These are phyloP conservation scores for Thoreauomyces humboldtii DNA, from an alignment of 192 early-diverging fungal genomes.

Conservation along the genomic window DNA sequence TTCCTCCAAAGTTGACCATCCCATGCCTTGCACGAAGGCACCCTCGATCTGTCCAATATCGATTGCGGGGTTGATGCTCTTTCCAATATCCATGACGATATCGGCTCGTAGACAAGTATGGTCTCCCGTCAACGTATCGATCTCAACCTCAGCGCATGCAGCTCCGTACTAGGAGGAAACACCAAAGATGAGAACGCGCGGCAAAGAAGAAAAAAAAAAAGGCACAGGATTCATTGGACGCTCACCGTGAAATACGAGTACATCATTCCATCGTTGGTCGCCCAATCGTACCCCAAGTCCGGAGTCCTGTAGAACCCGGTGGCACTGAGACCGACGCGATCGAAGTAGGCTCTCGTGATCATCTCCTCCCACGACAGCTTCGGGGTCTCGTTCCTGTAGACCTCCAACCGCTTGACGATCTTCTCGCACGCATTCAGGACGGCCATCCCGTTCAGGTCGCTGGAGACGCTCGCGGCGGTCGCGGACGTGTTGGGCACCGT, in stretches of 20 bases:
- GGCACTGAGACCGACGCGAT: slow-evolving; percentile 73
- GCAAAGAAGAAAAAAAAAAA: too few relatives aligned
- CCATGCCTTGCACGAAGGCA: slow-evolving; percentile 80
- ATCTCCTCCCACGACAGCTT: slow-evolving; percentile 52
- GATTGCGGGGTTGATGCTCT: slow-evolving; percentile 79
- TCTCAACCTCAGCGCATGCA: slow-evolving; percentile 79
- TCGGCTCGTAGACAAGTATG: slow-evolving; percentile 72
- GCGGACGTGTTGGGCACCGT: slow-evolving; percentile 75
- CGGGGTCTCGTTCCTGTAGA: slow-evolving; percentile 63
- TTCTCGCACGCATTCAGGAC: slow-evolving; percentile 74
- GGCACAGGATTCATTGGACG: too few relatives aligned
- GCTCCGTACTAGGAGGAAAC: slow-evolving; percentile 52
- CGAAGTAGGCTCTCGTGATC: slow-evolving; percentile 68
- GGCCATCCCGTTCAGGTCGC: slow-evolving; percentile 80
- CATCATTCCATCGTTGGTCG: slow-evolving; percentile 62
- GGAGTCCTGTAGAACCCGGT: slow-evolving; percentile 86
- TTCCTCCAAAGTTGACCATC: slow-evolving; percentile 84
- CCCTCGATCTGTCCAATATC: slow-evolving; percentile 92
- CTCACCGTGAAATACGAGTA: slow-evolving; percentile 75
- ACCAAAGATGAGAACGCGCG: too few relatives aligned
- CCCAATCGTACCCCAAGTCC: slow-evolving; percentile 74
- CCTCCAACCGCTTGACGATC: slow-evolving; percentile 68
- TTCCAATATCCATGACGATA: slow-evolving; percentile 83
- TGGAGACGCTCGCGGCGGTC: slow-evolving; percentile 76
- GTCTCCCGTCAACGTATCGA: slow-evolving; percentile 80